Conservation (phyloP, 805 yeast genomes). For the Aciculoconidium aculeatum region DNA sequence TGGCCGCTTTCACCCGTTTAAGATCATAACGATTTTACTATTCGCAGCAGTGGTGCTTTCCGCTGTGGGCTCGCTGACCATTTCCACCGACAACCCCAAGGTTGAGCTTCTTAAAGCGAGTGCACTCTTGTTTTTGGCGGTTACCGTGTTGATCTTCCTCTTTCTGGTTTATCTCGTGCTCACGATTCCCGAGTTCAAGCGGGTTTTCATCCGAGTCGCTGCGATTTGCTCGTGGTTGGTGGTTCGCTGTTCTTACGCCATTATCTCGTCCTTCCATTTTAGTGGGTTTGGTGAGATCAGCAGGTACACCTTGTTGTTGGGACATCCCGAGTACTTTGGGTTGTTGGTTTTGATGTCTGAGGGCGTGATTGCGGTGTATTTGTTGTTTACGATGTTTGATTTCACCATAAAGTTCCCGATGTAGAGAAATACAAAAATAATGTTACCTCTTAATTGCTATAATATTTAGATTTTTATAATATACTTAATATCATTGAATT, state of each 20-base stretch:
- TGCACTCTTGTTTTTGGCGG: conserved; percentile 4
- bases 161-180: conserved; percentile 1
- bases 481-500: too few relatives aligned
- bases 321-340: conserved; percentile 5
- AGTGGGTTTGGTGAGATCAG: background rate
- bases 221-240: conserved; percentile 1
- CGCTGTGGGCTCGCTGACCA: conserved; percentile 2
- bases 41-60: conserved; percentile 4
- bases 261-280: conserved; percentile 2
- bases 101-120: conserved; percentile 2
- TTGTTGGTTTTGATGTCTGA: conserved; percentile 3
- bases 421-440: background rate
- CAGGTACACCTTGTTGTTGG: conserved; percentile 5
- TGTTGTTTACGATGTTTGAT: conserved; percentile 2
- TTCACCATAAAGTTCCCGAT: conserved; percentile 4
- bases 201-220: background rate
- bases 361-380: conserved; percentile 2
- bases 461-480: too few relatives aligned
- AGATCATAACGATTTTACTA: conserved; percentile 2
- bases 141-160: background rate
- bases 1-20: conserved; percentile 4
- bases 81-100: background rate
- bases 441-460: too few relatives aligned
- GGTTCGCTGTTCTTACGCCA: conserved; percentile 4
- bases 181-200: too few relatives aligned